Conservation (phyloP, 805 yeast species). For the Komagataella mondaviorum region DNA sequence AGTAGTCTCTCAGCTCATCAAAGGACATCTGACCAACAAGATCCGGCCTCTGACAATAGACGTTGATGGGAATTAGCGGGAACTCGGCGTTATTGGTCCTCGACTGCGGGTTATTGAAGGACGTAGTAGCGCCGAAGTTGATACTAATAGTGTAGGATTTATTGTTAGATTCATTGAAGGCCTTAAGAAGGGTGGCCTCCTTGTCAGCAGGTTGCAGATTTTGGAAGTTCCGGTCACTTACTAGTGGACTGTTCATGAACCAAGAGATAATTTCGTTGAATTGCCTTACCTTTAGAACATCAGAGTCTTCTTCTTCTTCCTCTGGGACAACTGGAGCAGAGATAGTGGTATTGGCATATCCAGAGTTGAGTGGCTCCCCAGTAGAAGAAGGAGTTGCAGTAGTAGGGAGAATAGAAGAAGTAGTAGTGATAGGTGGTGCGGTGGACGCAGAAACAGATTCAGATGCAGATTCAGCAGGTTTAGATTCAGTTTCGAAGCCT, state of each 20-base stretch:
- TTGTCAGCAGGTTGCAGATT: constrained; percentile 20
- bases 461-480: constrained; percentile 2
- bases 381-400: constrained; percentile 7
- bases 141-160: constrained; percentile 11
- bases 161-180: constrained; percentile 16
- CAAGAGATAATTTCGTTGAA: constrained; percentile 19
- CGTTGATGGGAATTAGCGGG: constrained; percentile 33
- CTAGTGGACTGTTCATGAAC: constrained; percentile 14
- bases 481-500: constrained; percentile 17
- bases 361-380: not conserved
- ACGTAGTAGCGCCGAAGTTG: constrained; percentile 18
- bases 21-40: constrained; percentile 38
- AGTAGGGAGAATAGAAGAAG: constrained; percentile 4
- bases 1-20: constrained; percentile 38
- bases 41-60: constrained; percentile 45
- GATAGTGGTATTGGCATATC: not conserved
- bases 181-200: constrained; percentile 18
- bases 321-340: not conserved
- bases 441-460: constrained; percentile 1
- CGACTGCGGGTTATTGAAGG: constrained; percentile 25
- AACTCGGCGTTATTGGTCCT: constrained; percentile 23
- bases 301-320: not conserved
- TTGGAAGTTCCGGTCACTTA: constrained; percentile 21
- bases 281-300: constrained; percentile 14
- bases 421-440: constrained; percentile 6